phyloP scores from a whole-genome alignment of 2,329 filamentous ascomycete species.

The Microcyclospora tardicrescens region DNA sequence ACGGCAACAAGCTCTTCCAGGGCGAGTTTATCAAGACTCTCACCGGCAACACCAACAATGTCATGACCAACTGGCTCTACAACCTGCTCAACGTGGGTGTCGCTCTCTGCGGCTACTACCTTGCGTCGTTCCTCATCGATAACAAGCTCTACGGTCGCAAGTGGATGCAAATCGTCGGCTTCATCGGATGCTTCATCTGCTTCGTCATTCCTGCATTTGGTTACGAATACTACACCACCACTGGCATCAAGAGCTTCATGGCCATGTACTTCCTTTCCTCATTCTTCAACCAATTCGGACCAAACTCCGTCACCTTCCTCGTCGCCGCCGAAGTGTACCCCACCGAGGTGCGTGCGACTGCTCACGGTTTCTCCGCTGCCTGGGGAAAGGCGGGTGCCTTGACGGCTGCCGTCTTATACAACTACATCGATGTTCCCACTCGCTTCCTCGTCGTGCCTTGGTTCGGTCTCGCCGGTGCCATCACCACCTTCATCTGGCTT shows the following conservation, averaged over 20 bases:
- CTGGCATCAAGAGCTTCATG: constrained; percentile 78
- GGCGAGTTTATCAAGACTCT: constrained; percentile 77
- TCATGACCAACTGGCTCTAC: constrained; percentile 72
- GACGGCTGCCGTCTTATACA: constrained; percentile 77
- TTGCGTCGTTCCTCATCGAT: constrained; percentile 79
- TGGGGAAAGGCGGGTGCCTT: constrained; percentile 81
- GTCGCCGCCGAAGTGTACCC: constrained; percentile 95
- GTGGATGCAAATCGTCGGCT: constrained; percentile 90
- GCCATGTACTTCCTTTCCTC: constrained; percentile 96
- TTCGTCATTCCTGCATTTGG: constrained; percentile 86
- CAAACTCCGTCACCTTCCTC: constrained; percentile 92
- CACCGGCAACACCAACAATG: constrained; percentile 44
- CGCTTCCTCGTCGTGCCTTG: constrained; percentile 91
- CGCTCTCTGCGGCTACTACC: constrained; percentile 76
- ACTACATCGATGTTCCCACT: constrained; percentile 74
- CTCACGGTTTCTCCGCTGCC: constrained; percentile 89
- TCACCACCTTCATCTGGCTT: constrained; percentile 73
- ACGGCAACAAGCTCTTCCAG: constrained; percentile 98
- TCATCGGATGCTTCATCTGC: constrained; percentile 83
- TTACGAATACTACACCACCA: constrained; percentile 67
- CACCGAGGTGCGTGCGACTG: constrained; percentile 80
- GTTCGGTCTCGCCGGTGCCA: constrained; percentile 80
- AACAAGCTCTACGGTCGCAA: constrained; percentile 95
- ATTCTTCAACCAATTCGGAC: constrained; percentile 98
- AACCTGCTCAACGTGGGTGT: constrained; percentile 85